A percentile compares a stretch with the other conserved stretches of the same genome.
These are phyloP conservation scores for Debaryomyces singareniensis DNA, from an alignment of 1,139 yeast species.

Conservation along the genomic window DNA sequence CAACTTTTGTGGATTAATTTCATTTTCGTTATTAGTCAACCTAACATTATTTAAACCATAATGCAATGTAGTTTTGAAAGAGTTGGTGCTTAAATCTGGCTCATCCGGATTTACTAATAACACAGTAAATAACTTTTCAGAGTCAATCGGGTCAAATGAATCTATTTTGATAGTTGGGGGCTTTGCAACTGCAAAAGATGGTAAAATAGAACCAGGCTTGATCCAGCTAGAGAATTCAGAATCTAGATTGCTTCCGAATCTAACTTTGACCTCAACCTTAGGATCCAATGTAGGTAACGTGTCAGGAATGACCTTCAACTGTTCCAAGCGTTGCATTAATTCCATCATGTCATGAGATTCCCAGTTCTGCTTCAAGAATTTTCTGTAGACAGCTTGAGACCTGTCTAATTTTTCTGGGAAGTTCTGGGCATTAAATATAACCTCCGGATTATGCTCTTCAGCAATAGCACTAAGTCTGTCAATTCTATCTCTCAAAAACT, in stretches of 20 bases:
- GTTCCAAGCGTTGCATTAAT: conserved; percentile 85
- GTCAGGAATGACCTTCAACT: conserved; percentile 82
- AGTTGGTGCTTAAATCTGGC: conserved; percentile 67
- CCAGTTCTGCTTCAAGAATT: conserved; percentile 68
- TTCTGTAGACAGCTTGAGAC: conserved; percentile 72
- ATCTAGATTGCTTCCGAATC: conserved; percentile 63
- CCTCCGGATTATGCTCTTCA: conserved; percentile 77
- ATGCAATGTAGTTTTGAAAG: conserved; percentile 66
- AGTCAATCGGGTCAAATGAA: conserved; percentile 51
- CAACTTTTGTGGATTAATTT: conserved; percentile 46
- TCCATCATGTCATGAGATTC: conserved; percentile 58
- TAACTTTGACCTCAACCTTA: conserved; percentile 63
- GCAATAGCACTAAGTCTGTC: conserved; percentile 33
- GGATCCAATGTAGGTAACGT: conserved; percentile 90
- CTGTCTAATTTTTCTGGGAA: conserved; percentile 49
- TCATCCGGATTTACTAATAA: conserved; percentile 87
- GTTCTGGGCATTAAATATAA: conserved; percentile 55
- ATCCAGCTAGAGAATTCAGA: conserved; percentile 53
- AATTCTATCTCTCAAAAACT: conserved; percentile 9
- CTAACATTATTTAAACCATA: conserved; percentile 74
- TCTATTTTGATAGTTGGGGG: conserved; percentile 74
- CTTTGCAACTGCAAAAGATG: conserved; percentile 63
- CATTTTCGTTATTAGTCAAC: conserved; percentile 52
- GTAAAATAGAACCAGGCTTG: conserved; percentile 70
- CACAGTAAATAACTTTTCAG: conserved; percentile 57